Conservation (phyloP, 164 flowering plant genomes). For the Stephania cephalantha region DNA sequence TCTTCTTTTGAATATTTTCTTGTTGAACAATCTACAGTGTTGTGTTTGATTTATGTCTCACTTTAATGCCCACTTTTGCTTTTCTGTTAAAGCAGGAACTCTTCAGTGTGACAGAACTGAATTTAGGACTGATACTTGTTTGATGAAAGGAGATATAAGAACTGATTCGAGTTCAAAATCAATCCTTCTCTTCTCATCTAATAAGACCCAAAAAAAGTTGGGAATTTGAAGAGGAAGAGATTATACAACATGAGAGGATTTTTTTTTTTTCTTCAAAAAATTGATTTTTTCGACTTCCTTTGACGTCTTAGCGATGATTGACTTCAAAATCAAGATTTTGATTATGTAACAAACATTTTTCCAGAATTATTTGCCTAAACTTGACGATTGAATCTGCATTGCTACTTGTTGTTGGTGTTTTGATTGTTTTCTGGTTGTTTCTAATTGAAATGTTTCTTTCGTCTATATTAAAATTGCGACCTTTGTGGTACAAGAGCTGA, state of each 20-base stretch:
- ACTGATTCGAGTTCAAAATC: slow-evolving; percentile 61
- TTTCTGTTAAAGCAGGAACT: slow-evolving; percentile 33
- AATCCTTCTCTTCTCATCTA: slow-evolving; percentile 45
- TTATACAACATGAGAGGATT: slow-evolving; percentile 50
- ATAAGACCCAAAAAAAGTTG: slow-evolving; percentile 9
- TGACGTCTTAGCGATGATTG: background rate
- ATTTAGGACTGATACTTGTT: slow-evolving; percentile 61
- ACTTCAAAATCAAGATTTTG: background rate
- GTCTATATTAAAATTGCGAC: background rate
- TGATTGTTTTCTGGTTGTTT: background rate
- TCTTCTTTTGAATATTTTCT: background rate
- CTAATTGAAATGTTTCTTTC: background rate
- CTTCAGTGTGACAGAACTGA: slow-evolving; percentile 79
- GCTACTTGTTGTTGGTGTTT: background rate
- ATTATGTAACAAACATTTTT: background rate
- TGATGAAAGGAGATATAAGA: slow-evolving; percentile 90
- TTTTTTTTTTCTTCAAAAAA: too few relatives aligned
- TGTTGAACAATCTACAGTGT: too few relatives aligned
- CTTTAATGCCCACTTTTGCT: background rate
- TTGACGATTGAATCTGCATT: too few relatives aligned
- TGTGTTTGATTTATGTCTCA: background rate
- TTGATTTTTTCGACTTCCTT: background rate
- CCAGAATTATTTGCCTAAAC: too few relatives aligned
- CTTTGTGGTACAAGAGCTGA: slow-evolving; percentile 42
- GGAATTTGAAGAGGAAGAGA: slow-evolving; percentile 14